A percentile compares a stretch with the other conserved stretches of the same genome.
Evolutionary conservation across 805 yeast species (phyloP).

Genomic region (Ogataea pignaliae): DNA sequence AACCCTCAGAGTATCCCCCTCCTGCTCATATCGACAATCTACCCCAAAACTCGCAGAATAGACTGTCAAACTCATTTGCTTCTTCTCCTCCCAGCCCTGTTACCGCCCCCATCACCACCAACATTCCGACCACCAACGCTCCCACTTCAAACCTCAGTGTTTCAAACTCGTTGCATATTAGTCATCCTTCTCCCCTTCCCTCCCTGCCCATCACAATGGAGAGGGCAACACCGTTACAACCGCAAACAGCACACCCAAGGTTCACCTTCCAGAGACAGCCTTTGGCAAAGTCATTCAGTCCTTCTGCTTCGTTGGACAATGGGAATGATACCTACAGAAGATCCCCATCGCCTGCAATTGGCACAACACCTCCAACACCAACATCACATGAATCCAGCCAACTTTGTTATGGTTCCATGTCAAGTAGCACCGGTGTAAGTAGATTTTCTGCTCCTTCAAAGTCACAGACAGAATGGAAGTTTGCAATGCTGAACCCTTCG

Average conservation of each 20-base stretch:
- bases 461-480: constrained; percentile 56
- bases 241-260: constrained; percentile 1
- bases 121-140: not conserved
- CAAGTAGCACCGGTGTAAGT: not conserved
- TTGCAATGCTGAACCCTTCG: constrained; percentile 42
- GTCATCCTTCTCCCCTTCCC: no score
- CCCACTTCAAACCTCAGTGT: not conserved
- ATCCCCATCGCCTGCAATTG: constrained; percentile 9
- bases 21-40: not conserved
- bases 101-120: not conserved
- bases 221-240: not conserved
- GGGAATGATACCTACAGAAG: constrained; percentile 1
- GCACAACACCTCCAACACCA: not conserved
- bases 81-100: no score
- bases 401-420: no score
- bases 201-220: not conserved
- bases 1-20: not conserved
- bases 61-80: not conserved
- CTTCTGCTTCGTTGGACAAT: constrained; percentile 6
- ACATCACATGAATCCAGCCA: not conserved
- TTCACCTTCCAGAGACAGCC: constrained; percentile 16
- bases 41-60: not conserved
- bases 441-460: constrained; percentile 24
- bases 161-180: not conserved
- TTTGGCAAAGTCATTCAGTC: constrained; percentile 8